phyloP scores from a whole-genome alignment of 2,329 filamentous ascomycete genomes.

The Aspergillus sp. region DNA sequence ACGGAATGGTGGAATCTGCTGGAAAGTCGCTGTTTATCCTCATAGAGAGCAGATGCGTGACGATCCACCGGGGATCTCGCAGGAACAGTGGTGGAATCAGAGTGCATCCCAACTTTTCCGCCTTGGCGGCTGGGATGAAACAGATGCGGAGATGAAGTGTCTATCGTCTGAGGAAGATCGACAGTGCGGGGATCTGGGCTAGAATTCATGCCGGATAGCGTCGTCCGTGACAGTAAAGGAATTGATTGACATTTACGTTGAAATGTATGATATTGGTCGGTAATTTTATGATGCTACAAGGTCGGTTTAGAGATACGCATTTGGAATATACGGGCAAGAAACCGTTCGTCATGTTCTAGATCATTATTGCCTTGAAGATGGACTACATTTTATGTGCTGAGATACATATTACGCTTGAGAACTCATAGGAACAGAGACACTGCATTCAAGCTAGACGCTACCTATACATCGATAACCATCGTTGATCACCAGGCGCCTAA shows the following conservation, averaged over 20 bases:
- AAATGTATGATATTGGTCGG: neutral
- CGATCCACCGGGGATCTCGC: neutral
- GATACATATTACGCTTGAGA: too few species aligned
- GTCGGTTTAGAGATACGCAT: neutral
- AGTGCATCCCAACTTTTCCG: neutral
- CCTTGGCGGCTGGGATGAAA: conserved; percentile 12
- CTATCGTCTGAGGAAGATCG: neutral
- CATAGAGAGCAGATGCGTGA: neutral
- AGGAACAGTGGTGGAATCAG: neutral
- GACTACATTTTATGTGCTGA: too few species aligned
- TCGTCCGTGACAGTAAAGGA: conserved; percentile 1
- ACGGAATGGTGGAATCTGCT: neutral
- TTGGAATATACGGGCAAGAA: neutral
- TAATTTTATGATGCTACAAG: too few species aligned
- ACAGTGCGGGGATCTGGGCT: neutral
- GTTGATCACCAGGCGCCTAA: conserved; percentile 25
- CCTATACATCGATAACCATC: neutral
- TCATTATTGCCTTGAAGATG: too few species aligned
- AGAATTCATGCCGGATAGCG: neutral
- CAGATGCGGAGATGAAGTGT: conserved; percentile 14
- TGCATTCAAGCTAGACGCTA: neutral
- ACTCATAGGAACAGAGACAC: too few species aligned
- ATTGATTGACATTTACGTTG: neutral
- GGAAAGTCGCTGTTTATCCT: neutral
- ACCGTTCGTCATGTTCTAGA: neutral